Evolutionary conservation across 768 basidiomycete species (phyloP).

Genomic region (Neoboletus brunneissimus): DNA sequence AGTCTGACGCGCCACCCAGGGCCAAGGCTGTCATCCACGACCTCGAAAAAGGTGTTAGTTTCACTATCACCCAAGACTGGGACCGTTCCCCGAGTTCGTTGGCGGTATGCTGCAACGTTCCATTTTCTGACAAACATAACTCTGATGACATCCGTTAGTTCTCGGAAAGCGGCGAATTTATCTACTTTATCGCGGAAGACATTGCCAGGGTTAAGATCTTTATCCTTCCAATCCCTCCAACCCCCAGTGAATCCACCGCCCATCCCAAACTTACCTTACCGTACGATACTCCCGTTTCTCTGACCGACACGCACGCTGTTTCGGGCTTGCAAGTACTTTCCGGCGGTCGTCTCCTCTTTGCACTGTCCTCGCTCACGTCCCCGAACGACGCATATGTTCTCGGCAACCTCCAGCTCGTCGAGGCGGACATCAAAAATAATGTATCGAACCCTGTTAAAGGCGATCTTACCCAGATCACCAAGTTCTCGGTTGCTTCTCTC

Average conservation of each 20-base stretch:
- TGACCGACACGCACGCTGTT: conserved; percentile 58
- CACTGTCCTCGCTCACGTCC: conserved; percentile 67
- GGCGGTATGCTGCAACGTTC: conserved; percentile 7
- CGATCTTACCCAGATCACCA: conserved; percentile 57
- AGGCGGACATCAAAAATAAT: conserved; percentile 39
- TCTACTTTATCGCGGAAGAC: conserved; percentile 79
- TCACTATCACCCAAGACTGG: conserved; percentile 79
- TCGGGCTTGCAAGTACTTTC: conserved; percentile 62
- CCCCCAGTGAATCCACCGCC: conserved; percentile 52
- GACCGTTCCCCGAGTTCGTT: conserved; percentile 62
- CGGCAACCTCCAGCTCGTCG: conserved; percentile 42
- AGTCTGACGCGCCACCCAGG: conserved; percentile 34
- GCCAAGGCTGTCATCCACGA: conserved; percentile 80
- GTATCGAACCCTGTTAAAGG: conserved; percentile 25
- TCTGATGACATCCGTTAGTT: conserved; percentile 46
- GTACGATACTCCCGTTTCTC: conserved; percentile 51
- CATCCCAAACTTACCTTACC: conserved; percentile 42
- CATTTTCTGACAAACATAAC: not conserved
- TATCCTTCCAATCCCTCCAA: conserved; percentile 61
- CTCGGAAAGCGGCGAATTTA: conserved; percentile 61
- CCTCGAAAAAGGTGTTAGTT: conserved; percentile 60
- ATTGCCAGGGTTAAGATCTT: conserved; percentile 75
- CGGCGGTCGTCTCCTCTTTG: conserved; percentile 63
- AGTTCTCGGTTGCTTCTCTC: conserved; percentile 56
- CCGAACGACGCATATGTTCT: conserved; percentile 81